Base-by-base conservation (phyloP, 106 monocot genomes). In the Dioscorea dumetorum region DNA sequence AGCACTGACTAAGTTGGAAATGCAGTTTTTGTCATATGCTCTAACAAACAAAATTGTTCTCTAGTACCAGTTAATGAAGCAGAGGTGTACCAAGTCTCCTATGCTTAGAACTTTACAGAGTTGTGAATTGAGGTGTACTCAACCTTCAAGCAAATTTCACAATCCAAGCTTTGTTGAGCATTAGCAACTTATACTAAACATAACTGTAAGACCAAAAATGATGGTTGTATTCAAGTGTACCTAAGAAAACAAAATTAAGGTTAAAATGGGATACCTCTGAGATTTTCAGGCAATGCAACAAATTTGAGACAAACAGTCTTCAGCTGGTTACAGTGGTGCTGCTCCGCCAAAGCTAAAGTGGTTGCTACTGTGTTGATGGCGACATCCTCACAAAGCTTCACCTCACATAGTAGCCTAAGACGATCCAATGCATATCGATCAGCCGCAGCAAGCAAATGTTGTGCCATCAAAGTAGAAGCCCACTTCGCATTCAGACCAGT, bases 301-400 rank as follows among this genome's bases (percentile, higher is more conserved):
- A 90, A 94, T 74, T 78, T 87, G 35, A 94, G 81, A 70, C 94
- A 94, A 31, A 84, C 81, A 61, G 72, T 10, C 72, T 90, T 94
- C 28, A 94, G 76, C 74, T 94, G 87, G 56, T 76, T 75, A 69
- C 94, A 94, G 11, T 90, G 87, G 52, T 94, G 90, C 57, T 90
- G 90, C 59, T 94, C 94, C 60, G 94, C 94, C 75, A 90, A 75
- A 73, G 81, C 94, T 70, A 90, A 80, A 61, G 90, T 94, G 3
- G 84, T 87, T 21, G 94, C 94, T 20, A 94, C 94, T 11, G 87
- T 94, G 73, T 94, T 90, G 50, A 90, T 87, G 60, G 90, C 81
- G 22, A 94, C 87, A 76, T 90, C 84, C 57, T 82, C 87, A 67
- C 84, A 84, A 18, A 94, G 75, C 76, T 78, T 87, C 13, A 56